Conservation (phyloP, 495 filamentous ascomycete genomes). For the Penicillium subrubescens region DNA sequence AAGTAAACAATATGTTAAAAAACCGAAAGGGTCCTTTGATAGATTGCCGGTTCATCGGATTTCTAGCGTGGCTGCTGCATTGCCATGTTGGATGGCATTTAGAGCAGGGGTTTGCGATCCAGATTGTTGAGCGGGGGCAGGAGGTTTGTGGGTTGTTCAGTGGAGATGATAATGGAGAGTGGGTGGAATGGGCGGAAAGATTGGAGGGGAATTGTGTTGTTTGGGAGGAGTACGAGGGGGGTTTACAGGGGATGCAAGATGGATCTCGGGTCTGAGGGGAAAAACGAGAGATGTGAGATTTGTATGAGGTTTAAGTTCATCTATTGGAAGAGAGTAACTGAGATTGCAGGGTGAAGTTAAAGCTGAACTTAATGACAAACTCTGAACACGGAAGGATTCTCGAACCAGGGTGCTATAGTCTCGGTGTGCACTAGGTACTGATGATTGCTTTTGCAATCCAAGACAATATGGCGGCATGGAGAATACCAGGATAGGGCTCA, state of each 20-base stretch:
- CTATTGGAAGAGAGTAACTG: neutral
- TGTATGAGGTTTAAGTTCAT: neutral
- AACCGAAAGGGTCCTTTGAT: too few species aligned
- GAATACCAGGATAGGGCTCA: neutral
- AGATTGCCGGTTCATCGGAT: too few species aligned
- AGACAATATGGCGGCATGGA: neutral
- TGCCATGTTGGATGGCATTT: constrained; percentile 52
- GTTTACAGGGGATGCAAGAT: neutral
- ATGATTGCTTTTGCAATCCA: neutral
- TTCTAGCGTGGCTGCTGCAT: constrained; percentile 54
- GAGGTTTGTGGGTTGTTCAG: constrained; percentile 38
- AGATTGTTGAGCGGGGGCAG: constrained; percentile 44
- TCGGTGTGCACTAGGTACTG: neutral
- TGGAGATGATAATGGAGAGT: neutral
- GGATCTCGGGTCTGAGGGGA: constrained; percentile 1
- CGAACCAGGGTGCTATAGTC: neutral
- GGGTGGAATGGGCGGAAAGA: neutral
- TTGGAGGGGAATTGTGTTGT: neutral
- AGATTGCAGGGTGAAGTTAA: neutral
- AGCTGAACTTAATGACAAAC: neutral
- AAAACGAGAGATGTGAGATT: neutral
- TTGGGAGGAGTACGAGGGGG: neutral
- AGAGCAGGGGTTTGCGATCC: constrained; percentile 39
- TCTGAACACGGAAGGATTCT: neutral
- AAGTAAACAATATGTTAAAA: too few species aligned